Evolutionary conservation across 1,139 yeast species (phyloP), one percentile per base, ranked within the genome.

Genomic region (Lodderomyces elongisporus): DNA sequence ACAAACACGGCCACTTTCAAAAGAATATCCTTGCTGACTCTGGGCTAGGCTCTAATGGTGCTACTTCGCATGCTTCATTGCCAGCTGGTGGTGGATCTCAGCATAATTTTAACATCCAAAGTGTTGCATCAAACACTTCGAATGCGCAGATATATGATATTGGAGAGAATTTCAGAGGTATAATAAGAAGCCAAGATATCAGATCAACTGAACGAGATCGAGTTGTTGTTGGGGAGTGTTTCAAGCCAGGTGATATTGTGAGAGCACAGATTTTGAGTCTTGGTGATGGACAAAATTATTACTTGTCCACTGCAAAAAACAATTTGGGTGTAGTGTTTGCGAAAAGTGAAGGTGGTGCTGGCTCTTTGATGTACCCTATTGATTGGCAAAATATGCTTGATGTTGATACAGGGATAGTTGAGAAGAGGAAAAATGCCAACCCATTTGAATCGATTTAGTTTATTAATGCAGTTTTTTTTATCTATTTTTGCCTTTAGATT

Each of bases 381-480:
- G 97, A 91, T 59, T 93, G 98, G 97, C 89, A 88, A 58, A 84
- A 88, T 8, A 91, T 93, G 97, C 72, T 83, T 31, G 79, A 85
- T 43, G 78, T 80, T 4, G 65, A 61, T 27, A 77, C 88, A 3
- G 96, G 96, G 1, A 73, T 70, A 14, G 59, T 77, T 17, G 97
- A 89, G 51, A 67, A 68, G 48, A 71, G 98, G 39, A 93, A 93
- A 56, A 87, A 95, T 60, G 98, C 98, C 4, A 89, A 87, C 56
- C 96, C 96, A 7, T 81, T 82, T 31, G 28, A 33, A 33, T 39
- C 35, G 34, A n/a, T 14, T n/a, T n/a, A n/a, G n/a, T n/a, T n/a
- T n/a, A n/a, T n/a, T n/a, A n/a, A n/a, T n/a, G n/a, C n/a, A n/a
- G n/a, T n/a, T n/a, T n/a, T n/a, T n/a, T n/a, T n/a, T n/a, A n/a